phyloP scores from a whole-genome alignment of 2,329 filamentous ascomycete species.

The Colletotrichum higginsianum region DNA sequence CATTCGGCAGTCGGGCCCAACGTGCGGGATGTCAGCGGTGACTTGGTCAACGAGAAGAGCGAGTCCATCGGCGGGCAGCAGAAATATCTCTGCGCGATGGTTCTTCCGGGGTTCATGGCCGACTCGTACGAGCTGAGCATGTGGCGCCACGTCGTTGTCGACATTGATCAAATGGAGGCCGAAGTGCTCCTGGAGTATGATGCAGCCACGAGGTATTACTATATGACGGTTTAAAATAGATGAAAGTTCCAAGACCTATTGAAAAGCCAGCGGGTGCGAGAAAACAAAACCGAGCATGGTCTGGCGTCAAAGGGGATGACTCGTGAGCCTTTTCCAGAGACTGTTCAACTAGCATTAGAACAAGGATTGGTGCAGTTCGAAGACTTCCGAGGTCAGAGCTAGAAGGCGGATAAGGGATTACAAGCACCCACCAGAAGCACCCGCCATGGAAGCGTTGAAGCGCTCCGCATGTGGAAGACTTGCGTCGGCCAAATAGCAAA shows the following conservation, averaged over 20 bases:
- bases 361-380: too few species aligned
- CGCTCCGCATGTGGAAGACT: too few species aligned
- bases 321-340: not conserved
- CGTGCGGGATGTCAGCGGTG: conserved; percentile 45
- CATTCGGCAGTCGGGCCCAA: conserved; percentile 41
- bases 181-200: conserved; percentile 63
- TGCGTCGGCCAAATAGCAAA: too few species aligned
- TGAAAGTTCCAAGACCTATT: not conserved
- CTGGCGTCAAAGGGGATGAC: not conserved
- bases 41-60: conserved; percentile 37
- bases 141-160: conserved; percentile 56
- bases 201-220: conserved; percentile 59
- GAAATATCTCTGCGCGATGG: conserved; percentile 55
- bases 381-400: too few species aligned
- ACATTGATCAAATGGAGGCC: conserved; percentile 53
- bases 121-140: conserved; percentile 57
- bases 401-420: too few species aligned
- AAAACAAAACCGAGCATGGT: not conserved
- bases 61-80: conserved; percentile 19
- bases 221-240: conserved; percentile 41
- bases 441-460: too few species aligned
- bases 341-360: too few species aligned
- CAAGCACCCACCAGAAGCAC: too few species aligned
- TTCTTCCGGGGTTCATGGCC: conserved; percentile 52
- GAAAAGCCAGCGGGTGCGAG: fast-evolving